Conservation (phyloP, 345 rosid genomes). For the Arabis hirsuta region DNA sequence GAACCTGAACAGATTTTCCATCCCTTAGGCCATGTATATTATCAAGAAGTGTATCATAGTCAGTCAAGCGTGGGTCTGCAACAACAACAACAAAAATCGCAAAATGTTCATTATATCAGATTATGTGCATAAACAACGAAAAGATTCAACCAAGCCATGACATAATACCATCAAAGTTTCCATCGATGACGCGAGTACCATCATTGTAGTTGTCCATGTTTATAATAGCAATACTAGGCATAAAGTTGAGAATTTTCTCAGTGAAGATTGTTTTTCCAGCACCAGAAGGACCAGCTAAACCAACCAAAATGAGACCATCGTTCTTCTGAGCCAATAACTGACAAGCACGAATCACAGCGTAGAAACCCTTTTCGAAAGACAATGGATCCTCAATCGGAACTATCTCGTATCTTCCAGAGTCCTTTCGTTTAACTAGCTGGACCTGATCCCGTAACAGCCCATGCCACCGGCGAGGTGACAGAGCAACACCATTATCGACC, state of each 20-base stretch:
- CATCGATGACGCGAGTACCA: conserved; percentile 83
- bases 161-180: conserved; percentile 89
- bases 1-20: conserved; percentile 90
- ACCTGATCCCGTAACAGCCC: conserved; percentile 91
- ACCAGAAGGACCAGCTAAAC: conserved; percentile 98
- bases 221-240: conserved; percentile 94
- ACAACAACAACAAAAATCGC: conserved; percentile 27
- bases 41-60: conserved; percentile 85
- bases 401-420: conserved; percentile 80
- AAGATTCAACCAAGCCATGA: conserved; percentile 9
- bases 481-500: conserved; percentile 57
- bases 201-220: conserved; percentile 97
- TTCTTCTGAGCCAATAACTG: conserved; percentile 90
- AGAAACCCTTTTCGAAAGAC: conserved; percentile 95
- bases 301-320: conserved; percentile 86
- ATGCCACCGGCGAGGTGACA: conserved; percentile 79
- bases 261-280: conserved; percentile 98
- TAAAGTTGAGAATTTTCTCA: conserved; percentile 84
- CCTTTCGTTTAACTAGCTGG: conserved; percentile 72
- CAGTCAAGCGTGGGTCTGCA: conserved; percentile 98
- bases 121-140: neutral
- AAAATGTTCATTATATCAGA: conserved; percentile 18
- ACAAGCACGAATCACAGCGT: conserved; percentile 87
- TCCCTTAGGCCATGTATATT: conserved; percentile 82
- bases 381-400: conserved; percentile 72